phyloP scores from a whole-genome alignment of 2,329 filamentous ascomycete species.

The Coniochaeta sp. region DNA sequence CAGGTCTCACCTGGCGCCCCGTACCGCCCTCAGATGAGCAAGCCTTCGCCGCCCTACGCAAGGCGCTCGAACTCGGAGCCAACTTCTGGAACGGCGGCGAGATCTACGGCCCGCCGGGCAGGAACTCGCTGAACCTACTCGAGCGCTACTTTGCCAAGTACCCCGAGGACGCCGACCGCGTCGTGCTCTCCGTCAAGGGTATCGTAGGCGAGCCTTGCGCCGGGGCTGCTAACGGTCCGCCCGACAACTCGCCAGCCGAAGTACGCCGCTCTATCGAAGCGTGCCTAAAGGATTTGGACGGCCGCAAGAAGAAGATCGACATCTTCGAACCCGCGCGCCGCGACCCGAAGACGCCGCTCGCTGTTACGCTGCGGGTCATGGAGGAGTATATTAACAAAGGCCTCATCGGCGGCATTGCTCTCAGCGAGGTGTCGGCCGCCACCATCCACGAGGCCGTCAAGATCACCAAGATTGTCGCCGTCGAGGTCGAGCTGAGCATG shows the following conservation, averaged over 20 bases:
- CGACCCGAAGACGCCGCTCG: constrained; percentile 41
- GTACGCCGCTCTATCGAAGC: constrained; percentile 53
- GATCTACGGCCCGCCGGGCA: constrained; percentile 55
- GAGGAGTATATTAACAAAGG: constrained; percentile 44
- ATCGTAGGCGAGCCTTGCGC: constrained; percentile 29
- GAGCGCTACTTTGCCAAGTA: constrained; percentile 55
- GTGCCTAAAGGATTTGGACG: constrained; percentile 39
- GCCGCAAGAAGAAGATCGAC: constrained; percentile 52
- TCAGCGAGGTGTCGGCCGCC: constrained; percentile 42
- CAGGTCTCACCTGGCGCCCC: constrained; percentile 37
- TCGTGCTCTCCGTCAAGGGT: constrained; percentile 53
- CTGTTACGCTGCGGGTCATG: constrained; percentile 34
- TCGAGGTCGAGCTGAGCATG: constrained; percentile 42
- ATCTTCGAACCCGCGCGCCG: constrained; percentile 53
- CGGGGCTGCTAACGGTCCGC: constrained; percentile 20
- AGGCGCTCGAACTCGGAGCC: constrained; percentile 37
- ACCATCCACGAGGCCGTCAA: constrained; percentile 42
- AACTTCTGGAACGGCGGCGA: constrained; percentile 54
- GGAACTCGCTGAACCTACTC: constrained; percentile 50
- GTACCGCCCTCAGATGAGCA: constrained; percentile 34
- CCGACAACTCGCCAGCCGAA: constrained; percentile 44
- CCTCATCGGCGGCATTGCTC: constrained; percentile 41
- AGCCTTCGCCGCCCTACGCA: constrained; percentile 48
- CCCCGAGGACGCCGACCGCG: constrained; percentile 54
- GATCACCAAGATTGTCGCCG: constrained; percentile 35